These are phyloP conservation scores for Penicillium roqueforti DNA, from an alignment of 495 filamentous ascomycete genomes.

Conservation along the genomic window DNA sequence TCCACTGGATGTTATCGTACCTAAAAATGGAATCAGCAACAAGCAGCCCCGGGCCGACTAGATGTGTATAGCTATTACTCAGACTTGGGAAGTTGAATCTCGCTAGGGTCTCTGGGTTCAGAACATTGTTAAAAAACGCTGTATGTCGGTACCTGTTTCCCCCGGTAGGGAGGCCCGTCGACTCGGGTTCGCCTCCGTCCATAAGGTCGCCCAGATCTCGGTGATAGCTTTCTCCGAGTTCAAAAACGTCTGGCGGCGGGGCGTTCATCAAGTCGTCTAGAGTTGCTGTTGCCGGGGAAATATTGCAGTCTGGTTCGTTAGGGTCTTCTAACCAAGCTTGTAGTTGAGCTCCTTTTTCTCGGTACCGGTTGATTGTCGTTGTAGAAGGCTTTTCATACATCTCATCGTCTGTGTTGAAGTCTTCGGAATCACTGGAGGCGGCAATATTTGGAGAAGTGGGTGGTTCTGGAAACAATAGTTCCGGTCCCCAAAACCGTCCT, in stretches of 20 bases:
- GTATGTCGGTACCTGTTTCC: background rate
- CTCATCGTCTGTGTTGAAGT: background rate
- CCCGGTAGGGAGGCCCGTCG: background rate
- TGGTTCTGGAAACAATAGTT: background rate
- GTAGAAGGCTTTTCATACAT: background rate
- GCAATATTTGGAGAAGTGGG: background rate
- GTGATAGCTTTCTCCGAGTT: background rate
- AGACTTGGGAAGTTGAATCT: accelerated
- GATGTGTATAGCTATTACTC: background rate
- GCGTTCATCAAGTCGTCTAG: background rate
- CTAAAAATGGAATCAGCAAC: background rate
- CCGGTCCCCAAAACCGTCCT: too few species aligned
- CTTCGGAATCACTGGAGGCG: background rate
- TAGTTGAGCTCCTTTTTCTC: background rate
- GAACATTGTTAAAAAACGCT: background rate
- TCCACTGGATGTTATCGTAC: background rate
- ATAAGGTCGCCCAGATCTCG: background rate
- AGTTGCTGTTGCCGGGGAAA: background rate
- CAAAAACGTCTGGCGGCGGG: background rate
- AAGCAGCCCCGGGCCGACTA: background rate
- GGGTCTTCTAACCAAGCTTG: background rate
- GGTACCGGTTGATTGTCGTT: background rate
- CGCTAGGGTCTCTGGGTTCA: background rate
- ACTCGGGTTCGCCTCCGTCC: background rate
- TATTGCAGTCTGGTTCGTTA: background rate